Evolutionary conservation across 805 yeast genomes (phyloP).

Genomic region (Saccharomycopsis sp.): DNA sequence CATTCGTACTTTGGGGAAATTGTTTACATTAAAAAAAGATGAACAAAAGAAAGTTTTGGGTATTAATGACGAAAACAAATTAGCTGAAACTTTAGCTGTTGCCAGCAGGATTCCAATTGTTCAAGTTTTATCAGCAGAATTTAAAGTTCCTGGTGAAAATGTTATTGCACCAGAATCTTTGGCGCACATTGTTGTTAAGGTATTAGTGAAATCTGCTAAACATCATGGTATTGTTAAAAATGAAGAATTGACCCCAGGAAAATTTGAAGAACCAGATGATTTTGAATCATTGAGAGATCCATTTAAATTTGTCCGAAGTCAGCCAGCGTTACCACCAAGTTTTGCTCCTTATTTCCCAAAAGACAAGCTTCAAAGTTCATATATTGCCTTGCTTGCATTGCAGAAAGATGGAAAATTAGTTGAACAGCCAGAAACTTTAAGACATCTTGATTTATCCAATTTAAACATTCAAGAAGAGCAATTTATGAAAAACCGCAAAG

Average conservation of each 20-base stretch:
- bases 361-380: constrained; percentile 35
- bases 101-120: constrained; percentile 65
- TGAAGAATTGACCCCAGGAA: constrained; percentile 26
- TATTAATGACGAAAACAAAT: constrained; percentile 37
- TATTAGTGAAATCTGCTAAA: constrained; percentile 64
- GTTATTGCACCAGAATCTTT: constrained; percentile 64
- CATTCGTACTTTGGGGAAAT: constrained; percentile 62
- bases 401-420: constrained; percentile 78
- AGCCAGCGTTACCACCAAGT: constrained; percentile 62
- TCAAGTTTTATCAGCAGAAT: constrained; percentile 60
- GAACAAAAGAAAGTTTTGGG: constrained; percentile 54
- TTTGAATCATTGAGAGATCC: constrained; percentile 71
- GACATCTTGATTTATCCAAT: constrained; percentile 48
- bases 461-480: constrained; percentile 46
- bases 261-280: constrained; percentile 47
- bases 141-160: constrained; percentile 82
- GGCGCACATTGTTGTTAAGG: constrained; percentile 70
- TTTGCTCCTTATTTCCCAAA: constrained; percentile 74
- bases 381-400: constrained; percentile 62
- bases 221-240: constrained; percentile 47
- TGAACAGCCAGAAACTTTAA: constrained; percentile 55
- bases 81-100: constrained; percentile 43
- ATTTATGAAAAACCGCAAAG: constrained; percentile 29
- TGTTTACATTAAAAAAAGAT: constrained; percentile 51
- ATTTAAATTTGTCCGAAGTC: constrained; percentile 51